Conservation (phyloP, 352 stramenopile genomes). For the Pythium oligandrum region DNA sequence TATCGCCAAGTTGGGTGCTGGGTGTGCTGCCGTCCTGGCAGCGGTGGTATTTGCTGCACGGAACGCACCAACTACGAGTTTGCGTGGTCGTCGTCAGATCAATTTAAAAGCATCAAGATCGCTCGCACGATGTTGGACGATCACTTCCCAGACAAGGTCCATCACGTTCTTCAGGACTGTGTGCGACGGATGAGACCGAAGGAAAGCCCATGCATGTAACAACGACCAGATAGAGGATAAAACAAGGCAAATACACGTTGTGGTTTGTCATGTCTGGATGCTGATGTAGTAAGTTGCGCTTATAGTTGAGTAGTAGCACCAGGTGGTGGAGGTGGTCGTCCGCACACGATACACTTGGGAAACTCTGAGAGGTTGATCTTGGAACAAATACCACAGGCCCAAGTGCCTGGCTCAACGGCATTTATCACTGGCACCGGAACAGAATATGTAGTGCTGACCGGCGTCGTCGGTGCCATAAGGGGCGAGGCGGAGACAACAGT, state of each 20-base stretch:
- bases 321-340: conserved; percentile 37
- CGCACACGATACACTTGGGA: conserved; percentile 67
- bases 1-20: conserved; percentile 50
- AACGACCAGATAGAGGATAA: too few relatives aligned
- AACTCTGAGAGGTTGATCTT: conserved; percentile 49
- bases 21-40: conserved; percentile 77
- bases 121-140: conserved; percentile 84
- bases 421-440: not conserved
- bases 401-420: conserved; percentile 18
- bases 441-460: not conserved
- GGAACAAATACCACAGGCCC: conserved; percentile 70
- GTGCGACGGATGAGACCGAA: conserved; percentile 23
- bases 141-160: conserved; percentile 86
- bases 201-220: conserved; percentile 37
- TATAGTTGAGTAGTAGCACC: conserved; percentile 18
- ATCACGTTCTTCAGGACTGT: conserved; percentile 82
- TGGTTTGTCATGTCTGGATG: too few relatives aligned
- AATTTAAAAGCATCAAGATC: conserved; percentile 76
- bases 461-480: not conserved
- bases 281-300: not conserved
- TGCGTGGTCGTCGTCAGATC: conserved; percentile 47
- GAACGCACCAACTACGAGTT: conserved; percentile 80
- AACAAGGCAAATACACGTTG: too few relatives aligned
- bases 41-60: conserved; percentile 75
- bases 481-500: not conserved